These are phyloP conservation scores for Malus sieversii DNA, from an alignment of 306 rosid genomes.

Conservation along the genomic window DNA sequence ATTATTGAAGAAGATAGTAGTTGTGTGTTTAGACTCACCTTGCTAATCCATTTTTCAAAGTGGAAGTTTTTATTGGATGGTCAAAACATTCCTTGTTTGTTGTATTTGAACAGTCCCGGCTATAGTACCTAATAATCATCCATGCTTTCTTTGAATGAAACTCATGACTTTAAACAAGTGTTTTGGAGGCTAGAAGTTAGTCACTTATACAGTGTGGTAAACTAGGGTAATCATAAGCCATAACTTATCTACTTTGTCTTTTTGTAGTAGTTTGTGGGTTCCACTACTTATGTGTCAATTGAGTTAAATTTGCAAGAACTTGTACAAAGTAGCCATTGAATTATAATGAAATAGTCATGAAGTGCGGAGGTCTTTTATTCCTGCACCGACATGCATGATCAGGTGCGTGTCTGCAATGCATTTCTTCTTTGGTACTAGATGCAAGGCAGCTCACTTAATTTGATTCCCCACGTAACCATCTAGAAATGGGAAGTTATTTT, in stretches of 20 bases:
- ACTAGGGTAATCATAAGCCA: slow-evolving; percentile 8
- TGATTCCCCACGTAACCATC: background rate
- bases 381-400: background rate
- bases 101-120: background rate
- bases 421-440: background rate
- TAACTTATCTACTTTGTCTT: background rate
- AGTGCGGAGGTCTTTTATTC: background rate
- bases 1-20: slow-evolving; percentile 11
- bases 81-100: background rate
- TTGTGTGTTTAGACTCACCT: background rate
- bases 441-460: background rate
- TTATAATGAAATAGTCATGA: background rate
- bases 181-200: background rate
- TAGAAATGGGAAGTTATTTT: background rate
- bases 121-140: background rate
- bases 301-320: background rate
- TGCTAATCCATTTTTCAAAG: background rate
- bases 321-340: background rate
- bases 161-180: background rate
- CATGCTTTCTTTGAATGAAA: background rate
- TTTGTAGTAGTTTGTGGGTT: background rate
- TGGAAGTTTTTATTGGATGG: slow-evolving; percentile 4
- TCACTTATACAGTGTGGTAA: background rate
- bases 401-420: background rate
- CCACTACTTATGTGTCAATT: background rate